Conservation (phyloP, 208 protist genomes). For the Herpetomonas samuelpessoai region DNA sequence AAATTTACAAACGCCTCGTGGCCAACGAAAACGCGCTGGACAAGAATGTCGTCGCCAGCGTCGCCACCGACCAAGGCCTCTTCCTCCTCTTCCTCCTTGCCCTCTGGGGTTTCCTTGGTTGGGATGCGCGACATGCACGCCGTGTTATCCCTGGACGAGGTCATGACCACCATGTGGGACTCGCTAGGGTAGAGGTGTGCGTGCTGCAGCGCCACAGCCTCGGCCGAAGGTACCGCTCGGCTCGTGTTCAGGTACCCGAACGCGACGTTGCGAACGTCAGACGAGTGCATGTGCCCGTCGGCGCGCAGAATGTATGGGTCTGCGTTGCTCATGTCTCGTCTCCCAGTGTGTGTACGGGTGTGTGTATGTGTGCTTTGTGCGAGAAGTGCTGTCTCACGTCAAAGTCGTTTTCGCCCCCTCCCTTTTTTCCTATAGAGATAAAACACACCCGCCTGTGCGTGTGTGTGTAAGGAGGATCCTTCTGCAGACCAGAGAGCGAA, state of each 20-base stretch:
- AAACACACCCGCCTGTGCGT: too few relatives aligned
- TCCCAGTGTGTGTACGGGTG: not conserved
- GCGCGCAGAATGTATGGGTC: constrained; percentile 49
- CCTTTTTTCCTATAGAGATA: too few relatives aligned
- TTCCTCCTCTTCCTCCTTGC: constrained; percentile 7
- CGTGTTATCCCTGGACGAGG: constrained; percentile 60
- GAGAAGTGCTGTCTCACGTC: too few relatives aligned
- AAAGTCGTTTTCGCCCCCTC: too few relatives aligned
- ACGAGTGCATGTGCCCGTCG: constrained; percentile 44
- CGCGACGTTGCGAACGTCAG: constrained; percentile 60
- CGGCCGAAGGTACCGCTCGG: too few relatives aligned
- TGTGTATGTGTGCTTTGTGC: constrained; percentile 2
- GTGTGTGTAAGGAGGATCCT: too few relatives aligned
- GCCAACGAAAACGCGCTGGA: constrained; percentile 31
- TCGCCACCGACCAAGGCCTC: constrained; percentile 10
- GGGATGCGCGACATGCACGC: constrained; percentile 31
- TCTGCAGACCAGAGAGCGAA: too few relatives aligned
- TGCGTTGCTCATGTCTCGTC: not conserved
- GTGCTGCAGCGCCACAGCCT: not conserved
- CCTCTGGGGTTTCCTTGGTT: constrained; percentile 9
- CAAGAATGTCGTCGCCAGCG: constrained; percentile 5
- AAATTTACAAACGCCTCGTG: constrained; percentile 86
- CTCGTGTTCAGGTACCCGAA: constrained; percentile 8
- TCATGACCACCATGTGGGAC: constrained; percentile 17
- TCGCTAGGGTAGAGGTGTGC: not conserved